These are phyloP conservation scores for Claviceps sorghi DNA, from an alignment of 2,329 filamentous ascomycete species.

Conservation along the genomic window DNA sequence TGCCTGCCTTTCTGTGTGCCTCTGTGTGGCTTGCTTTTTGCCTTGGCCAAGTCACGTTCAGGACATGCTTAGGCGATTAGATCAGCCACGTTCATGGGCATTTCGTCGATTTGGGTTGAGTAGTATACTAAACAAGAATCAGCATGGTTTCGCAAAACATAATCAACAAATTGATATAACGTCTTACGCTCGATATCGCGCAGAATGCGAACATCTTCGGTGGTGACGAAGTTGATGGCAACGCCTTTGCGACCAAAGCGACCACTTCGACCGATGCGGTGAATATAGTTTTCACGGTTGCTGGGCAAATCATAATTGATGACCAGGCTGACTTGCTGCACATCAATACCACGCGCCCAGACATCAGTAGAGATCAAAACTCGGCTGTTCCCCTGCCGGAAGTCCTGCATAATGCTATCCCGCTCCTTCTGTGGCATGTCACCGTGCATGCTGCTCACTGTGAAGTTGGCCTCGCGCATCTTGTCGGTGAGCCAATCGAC, in stretches of 20 bases:
- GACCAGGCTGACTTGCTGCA: slow-evolving; percentile 93
- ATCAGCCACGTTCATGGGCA: slow-evolving; percentile 86
- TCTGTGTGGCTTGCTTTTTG: not conserved
- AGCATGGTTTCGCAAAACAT: slow-evolving; percentile 12
- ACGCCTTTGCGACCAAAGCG: slow-evolving; percentile 97
- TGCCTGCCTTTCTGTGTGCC: not conserved
- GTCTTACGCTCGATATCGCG: slow-evolving; percentile 84
- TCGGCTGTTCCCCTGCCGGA: slow-evolving; percentile 88
- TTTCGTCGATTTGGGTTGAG: slow-evolving; percentile 93
- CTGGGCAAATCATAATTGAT: slow-evolving; percentile 98
- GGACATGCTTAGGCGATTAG: slow-evolving; percentile 34
- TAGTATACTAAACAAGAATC: slow-evolving; percentile 56
- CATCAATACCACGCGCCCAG: slow-evolving; percentile 95
- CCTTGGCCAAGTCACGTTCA: not conserved
- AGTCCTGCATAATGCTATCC: slow-evolving; percentile 98
- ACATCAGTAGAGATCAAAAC: slow-evolving; percentile 96
- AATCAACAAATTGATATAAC: slow-evolving; percentile 9
- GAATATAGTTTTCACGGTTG: slow-evolving; percentile 99
- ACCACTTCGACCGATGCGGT: slow-evolving; percentile 90
- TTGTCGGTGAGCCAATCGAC: slow-evolving; percentile 99
- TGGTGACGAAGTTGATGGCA: slow-evolving; percentile 98
- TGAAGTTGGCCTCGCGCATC: slow-evolving; percentile 98
- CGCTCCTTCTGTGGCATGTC: slow-evolving; percentile 98
- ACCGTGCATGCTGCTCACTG: slow-evolving; percentile 95
- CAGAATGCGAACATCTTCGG: slow-evolving; percentile 92